Conservation (phyloP, 2,329 filamentous ascomycete genomes). For the Aspergillus sp. region DNA sequence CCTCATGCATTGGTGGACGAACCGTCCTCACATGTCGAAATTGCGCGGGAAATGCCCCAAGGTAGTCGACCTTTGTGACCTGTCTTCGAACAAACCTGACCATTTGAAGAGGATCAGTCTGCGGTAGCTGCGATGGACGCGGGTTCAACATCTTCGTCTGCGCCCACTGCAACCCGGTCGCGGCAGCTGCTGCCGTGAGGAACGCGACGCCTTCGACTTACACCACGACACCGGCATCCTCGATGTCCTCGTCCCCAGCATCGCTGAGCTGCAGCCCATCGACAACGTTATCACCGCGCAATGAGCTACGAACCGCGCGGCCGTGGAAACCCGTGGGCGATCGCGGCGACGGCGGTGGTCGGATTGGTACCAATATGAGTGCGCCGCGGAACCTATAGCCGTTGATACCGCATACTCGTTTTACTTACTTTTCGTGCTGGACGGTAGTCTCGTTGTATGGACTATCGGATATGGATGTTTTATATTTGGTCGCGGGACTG, state of each 20-base stretch:
- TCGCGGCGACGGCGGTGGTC: conserved; percentile 11
- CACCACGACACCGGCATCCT: conserved; percentile 9
- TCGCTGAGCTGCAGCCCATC: conserved; percentile 22
- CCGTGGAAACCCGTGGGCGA: conserved; percentile 9
- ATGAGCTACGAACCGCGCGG: conserved; percentile 5
- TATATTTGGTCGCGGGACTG: not conserved
- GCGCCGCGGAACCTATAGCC: conserved; percentile 11
- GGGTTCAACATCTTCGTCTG: conserved; percentile 25
- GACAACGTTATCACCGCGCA: conserved; percentile 15
- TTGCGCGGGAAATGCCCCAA: conserved; percentile 30
- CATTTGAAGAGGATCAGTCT: conserved; percentile 14
- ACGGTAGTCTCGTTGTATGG: no score
- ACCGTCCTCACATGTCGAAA: conserved; percentile 25
- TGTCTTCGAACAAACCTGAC: not conserved
- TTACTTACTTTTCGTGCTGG: no score
- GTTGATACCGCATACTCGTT: no score
- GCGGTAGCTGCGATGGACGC: conserved; percentile 18
- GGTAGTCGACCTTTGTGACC: conserved; percentile 13
- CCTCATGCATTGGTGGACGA: conserved; percentile 24
- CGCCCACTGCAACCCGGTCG: conserved; percentile 21
- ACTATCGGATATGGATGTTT: not conserved
- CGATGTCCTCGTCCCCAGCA: conserved; percentile 11
- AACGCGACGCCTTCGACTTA: conserved; percentile 3
- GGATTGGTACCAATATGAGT: conserved; percentile 12
- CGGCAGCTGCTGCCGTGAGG: conserved; percentile 7